phyloP scores from a whole-genome alignment of 1,139 yeast species.

The Saccharomyces hybrid region DNA sequence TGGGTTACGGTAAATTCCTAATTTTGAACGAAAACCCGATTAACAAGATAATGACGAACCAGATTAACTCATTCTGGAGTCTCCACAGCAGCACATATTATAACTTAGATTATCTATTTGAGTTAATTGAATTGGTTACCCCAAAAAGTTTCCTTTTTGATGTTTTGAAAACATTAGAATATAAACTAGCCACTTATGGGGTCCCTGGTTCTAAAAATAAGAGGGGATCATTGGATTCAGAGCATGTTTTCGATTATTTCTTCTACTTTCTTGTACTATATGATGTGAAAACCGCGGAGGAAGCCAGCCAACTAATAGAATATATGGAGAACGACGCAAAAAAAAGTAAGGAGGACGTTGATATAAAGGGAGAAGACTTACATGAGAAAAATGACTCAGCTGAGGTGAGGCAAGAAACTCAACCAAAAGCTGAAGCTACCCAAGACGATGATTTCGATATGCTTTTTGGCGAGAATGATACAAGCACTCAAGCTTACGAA shows the following conservation, averaged over 20 bases:
- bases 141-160: slow-evolving; percentile 25
- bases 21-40: slow-evolving; percentile 27
- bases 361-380: neutral
- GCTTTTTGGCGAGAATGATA: slow-evolving; percentile 31
- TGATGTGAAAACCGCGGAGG: slow-evolving; percentile 22
- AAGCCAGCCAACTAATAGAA: slow-evolving; percentile 20
- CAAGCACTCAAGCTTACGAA: slow-evolving; percentile 22
- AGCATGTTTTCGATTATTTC: slow-evolving; percentile 24
- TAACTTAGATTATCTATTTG: slow-evolving; percentile 27
- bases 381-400: slow-evolving; percentile 2
- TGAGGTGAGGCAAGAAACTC: slow-evolving; percentile 12
- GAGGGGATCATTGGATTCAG: slow-evolving; percentile 18
- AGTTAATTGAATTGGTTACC: slow-evolving; percentile 23
- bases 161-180: slow-evolving; percentile 22
- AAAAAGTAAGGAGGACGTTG: slow-evolving; percentile 1
- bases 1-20: slow-evolving; percentile 21
- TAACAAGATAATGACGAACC: slow-evolving; percentile 29
- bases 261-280: slow-evolving; percentile 27
- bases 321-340: slow-evolving; percentile 15
- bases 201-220: slow-evolving; percentile 22
- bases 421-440: slow-evolving; percentile 14
- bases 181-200: slow-evolving; percentile 22
- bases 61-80: slow-evolving; percentile 32
- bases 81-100: slow-evolving; percentile 32
- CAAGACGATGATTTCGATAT: slow-evolving; percentile 31